These are phyloP conservation scores for Saccharomyces eubayanus DNA, from an alignment of 805 yeast species.

Conservation along the genomic window DNA sequence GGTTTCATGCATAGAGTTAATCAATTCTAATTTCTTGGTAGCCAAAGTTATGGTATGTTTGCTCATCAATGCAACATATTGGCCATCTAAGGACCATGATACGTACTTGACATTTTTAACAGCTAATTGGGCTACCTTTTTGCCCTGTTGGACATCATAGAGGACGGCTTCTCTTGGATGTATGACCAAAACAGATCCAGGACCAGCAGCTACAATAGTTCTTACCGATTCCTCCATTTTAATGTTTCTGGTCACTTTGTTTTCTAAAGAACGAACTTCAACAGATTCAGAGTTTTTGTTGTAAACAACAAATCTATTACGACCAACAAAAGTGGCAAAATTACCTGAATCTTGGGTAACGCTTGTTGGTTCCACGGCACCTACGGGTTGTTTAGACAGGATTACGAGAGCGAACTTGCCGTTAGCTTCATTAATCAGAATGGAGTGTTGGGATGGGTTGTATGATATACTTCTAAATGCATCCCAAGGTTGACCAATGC, in stretches of 20 bases:
- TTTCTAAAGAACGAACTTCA: slow-evolving; percentile 75
- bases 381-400: slow-evolving; percentile 79
- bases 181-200: slow-evolving; percentile 74
- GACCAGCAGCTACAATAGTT: slow-evolving; percentile 70
- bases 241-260: slow-evolving; percentile 73
- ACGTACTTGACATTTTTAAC: slow-evolving; percentile 80
- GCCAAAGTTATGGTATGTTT: slow-evolving; percentile 91
- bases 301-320: slow-evolving; percentile 87
- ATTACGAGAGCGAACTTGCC: slow-evolving; percentile 65
- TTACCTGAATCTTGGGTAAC: slow-evolving; percentile 72
- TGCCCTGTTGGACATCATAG: slow-evolving; percentile 90
- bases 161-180: slow-evolving; percentile 65
- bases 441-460: slow-evolving; percentile 86
- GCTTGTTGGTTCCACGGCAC: slow-evolving; percentile 89
- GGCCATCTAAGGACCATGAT: slow-evolving; percentile 82
- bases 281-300: slow-evolving; percentile 55
- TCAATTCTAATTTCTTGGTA: slow-evolving; percentile 62
- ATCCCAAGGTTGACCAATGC: slow-evolving; percentile 78
- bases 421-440: slow-evolving; percentile 64
- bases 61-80: slow-evolving; percentile 76
- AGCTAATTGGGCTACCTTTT: slow-evolving; percentile 57
- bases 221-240: slow-evolving; percentile 58
- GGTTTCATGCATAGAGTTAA: slow-evolving; percentile 89
- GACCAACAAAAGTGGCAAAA: slow-evolving; percentile 83
- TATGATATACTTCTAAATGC: slow-evolving; percentile 78